phyloP scores from a whole-genome alignment of 805 yeast species.

The Candida pini region DNA sequence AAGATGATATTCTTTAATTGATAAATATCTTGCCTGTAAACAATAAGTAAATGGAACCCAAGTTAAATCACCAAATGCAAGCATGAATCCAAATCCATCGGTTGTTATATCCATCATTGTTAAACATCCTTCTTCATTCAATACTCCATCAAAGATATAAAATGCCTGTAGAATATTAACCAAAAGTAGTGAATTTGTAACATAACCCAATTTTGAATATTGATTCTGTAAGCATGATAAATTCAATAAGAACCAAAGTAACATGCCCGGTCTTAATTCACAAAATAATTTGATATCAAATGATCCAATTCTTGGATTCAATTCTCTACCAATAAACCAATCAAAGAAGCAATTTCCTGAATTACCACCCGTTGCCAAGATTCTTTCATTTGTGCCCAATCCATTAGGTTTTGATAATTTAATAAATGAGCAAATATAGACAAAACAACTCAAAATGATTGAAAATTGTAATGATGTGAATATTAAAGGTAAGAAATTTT shows the following conservation, averaged over 20 bases:
- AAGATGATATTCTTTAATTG: constrained; percentile 54
- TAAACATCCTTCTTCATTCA: constrained; percentile 83
- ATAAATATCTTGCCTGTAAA: constrained; percentile 76
- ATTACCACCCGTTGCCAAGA: constrained; percentile 84
- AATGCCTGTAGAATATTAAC: constrained; percentile 68
- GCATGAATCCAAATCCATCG: constrained; percentile 97
- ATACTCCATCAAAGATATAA: constrained; percentile 86
- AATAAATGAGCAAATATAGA: constrained; percentile 63
- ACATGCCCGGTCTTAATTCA: constrained; percentile 91
- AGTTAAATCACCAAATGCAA: constrained; percentile 88
- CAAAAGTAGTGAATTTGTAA: constrained; percentile 68
- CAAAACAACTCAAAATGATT: constrained; percentile 52
- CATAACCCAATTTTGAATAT: constrained; percentile 50
- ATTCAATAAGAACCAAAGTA: constrained; percentile 78
- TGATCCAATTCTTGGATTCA: constrained; percentile 81
- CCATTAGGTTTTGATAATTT: constrained; percentile 51
- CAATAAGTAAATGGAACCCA: constrained; percentile 91
- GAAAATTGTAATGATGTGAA: constrained; percentile 61
- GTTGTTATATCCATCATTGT: constrained; percentile 95
- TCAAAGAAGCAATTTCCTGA: constrained; percentile 71
- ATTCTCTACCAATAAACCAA: constrained; percentile 96
- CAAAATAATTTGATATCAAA: constrained; percentile 90
- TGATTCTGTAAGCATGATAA: constrained; percentile 78
- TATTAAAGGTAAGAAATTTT: constrained; percentile 60
- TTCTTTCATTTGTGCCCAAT: constrained; percentile 51